phyloP scores from a whole-genome alignment of 2,329 filamentous ascomycete genomes.

The Colletotrichum sp. region DNA sequence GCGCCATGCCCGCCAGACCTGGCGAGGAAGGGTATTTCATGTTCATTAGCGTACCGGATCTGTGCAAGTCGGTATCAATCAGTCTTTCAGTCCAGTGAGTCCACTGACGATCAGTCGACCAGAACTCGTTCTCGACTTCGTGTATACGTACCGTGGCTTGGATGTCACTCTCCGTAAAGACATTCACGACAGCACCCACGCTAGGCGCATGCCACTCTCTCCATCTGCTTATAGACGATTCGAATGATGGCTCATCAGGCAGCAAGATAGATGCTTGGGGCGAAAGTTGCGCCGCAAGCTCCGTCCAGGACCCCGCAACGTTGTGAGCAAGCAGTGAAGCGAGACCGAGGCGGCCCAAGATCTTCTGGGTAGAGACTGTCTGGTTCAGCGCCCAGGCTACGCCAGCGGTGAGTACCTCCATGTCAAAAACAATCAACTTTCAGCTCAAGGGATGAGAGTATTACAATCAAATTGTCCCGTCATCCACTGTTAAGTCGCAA shows the following conservation, averaged over 20 bases:
- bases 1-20: conserved; percentile 23
- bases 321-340: background rate
- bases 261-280: background rate
- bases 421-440: background rate
- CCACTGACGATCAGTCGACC: background rate
- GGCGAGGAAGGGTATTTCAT: background rate
- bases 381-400: background rate
- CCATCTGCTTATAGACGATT: background rate
- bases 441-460: background rate
- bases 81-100: background rate
- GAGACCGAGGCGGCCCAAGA: background rate
- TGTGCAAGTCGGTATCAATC: background rate
- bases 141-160: background rate
- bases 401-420: background rate
- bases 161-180: conserved; percentile 3
- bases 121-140: background rate
- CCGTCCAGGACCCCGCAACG: background rate
- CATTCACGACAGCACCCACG: background rate
- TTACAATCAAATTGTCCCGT: accelerated
- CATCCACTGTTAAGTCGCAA: background rate
- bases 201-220: conserved; percentile 7
- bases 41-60: background rate
- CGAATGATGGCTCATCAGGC: background rate
- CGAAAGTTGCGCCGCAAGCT: background rate
- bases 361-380: background rate